Evolutionary conservation across 164 flowering plant species (phyloP).

Genomic region (Stephania cephalantha): DNA sequence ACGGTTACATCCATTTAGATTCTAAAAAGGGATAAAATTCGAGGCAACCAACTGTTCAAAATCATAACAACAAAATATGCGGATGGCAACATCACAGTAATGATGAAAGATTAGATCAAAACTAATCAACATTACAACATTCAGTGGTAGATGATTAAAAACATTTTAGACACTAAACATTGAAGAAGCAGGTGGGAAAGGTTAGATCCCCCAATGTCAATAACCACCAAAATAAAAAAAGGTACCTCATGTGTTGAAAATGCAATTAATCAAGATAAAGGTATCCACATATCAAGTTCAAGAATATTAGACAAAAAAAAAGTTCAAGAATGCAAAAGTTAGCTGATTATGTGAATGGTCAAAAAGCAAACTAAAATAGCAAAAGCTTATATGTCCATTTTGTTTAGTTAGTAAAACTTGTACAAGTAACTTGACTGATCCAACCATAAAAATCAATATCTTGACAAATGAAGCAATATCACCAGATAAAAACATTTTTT

Average conservation of each 20-base stretch:
- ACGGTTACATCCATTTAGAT: neutral
- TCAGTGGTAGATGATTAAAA: neutral
- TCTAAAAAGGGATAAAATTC: neutral
- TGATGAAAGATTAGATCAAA: neutral
- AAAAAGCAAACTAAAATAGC: neutral
- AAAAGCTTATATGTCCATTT: neutral
- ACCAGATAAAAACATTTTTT: neutral
- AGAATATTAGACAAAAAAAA: neutral
- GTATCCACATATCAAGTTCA: neutral
- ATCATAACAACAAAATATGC: neutral
- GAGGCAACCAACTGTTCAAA: neutral
- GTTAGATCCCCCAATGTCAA: neutral
- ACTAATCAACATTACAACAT: neutral
- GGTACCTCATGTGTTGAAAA: neutral
- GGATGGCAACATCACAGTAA: neutral
- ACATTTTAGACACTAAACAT: neutral
- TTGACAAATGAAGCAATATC: neutral
- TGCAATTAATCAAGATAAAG: neutral
- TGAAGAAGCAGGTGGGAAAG: neutral
- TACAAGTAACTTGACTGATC: neutral
- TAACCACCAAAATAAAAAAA: too few species aligned
- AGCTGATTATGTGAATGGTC: neutral
- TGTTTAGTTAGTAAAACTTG: neutral
- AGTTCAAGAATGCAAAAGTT: neutral
- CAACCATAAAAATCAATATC: neutral